A percentile compares a stretch with the other conserved stretches of the same genome.
Conservation (phyloP, 768 basidiomycete species). For the Boletus rufocinnamomeus region DNA sequence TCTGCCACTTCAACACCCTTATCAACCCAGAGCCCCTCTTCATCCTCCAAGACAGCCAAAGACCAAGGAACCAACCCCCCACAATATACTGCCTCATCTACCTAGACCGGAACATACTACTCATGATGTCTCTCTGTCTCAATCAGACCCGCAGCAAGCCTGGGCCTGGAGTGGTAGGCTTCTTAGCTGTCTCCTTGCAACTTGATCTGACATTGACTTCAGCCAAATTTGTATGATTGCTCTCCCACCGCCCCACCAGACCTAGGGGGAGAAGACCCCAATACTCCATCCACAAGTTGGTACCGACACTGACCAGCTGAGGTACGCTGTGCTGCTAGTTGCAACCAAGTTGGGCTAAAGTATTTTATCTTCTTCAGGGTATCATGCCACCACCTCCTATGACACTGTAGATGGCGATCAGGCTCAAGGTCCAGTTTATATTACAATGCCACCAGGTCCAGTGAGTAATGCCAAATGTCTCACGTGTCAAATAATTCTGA, state of each 20-base stretch:
- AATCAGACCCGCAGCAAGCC: background rate
- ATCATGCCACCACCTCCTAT: slow-evolving; percentile 29
- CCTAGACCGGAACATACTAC: slow-evolving; percentile 5
- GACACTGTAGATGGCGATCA: no score
- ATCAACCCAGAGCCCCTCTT: slow-evolving; percentile 9
- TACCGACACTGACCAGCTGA: slow-evolving; percentile 21
- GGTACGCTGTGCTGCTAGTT: slow-evolving; percentile 13
- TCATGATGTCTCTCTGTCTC: slow-evolving; percentile 16
- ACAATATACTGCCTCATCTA: slow-evolving; percentile 9
- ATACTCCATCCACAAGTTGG: slow-evolving; percentile 24
- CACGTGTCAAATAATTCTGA: no score
- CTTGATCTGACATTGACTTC: slow-evolving; percentile 7
- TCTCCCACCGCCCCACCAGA: slow-evolving; percentile 28
- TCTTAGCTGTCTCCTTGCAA: background rate
- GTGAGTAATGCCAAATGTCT: no score
- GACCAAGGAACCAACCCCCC: background rate
- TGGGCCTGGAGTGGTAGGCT: no score
- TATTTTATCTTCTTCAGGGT: slow-evolving; percentile 23
- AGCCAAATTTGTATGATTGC: slow-evolving; percentile 30
- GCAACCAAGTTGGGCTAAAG: background rate
- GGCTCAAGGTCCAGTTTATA: no score
- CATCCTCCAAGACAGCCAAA: background rate
- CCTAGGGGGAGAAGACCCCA: slow-evolving; percentile 19
- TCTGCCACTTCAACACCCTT: slow-evolving; percentile 7
- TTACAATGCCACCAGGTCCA: no score